Percentiles rank a stretch among this genome's conserved stretches.
phyloP scores from a whole-genome alignment of 2,329 filamentous ascomycete species.

The Zasmidium cellare region DNA sequence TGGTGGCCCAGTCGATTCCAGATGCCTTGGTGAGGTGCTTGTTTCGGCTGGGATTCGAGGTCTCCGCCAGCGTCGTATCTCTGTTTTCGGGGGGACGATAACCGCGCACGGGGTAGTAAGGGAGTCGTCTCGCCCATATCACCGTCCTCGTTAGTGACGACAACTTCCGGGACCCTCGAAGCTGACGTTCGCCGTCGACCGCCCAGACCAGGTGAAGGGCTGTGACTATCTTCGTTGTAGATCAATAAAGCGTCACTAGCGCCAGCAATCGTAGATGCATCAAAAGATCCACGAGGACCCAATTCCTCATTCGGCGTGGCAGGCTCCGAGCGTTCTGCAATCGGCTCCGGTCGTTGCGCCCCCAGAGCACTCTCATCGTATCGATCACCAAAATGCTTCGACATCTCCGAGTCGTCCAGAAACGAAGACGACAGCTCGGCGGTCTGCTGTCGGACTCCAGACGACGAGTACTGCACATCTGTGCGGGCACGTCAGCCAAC shows the following conservation, averaged over 20 bases:
- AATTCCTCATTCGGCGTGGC: slow-evolving; percentile 25
- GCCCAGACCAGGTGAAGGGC: not conserved
- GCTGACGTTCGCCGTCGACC: slow-evolving; percentile 2
- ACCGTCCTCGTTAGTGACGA: slow-evolving; percentile 28
- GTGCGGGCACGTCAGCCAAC: slow-evolving; percentile 20
- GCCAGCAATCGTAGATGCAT: slow-evolving; percentile 6
- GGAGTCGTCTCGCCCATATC: slow-evolving; percentile 33
- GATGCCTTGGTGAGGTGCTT: slow-evolving; percentile 15
- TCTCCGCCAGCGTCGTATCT: slow-evolving; percentile 24
- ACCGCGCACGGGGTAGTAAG: slow-evolving; percentile 36
- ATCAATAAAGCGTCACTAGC: slow-evolving; percentile 13
- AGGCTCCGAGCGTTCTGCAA: slow-evolving; percentile 30
- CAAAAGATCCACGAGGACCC: slow-evolving; percentile 5
- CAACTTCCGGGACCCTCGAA: slow-evolving; percentile 27
- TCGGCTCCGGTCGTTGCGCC: slow-evolving; percentile 23
- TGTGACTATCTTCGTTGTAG: slow-evolving; percentile 12
- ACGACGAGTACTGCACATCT: slow-evolving; percentile 46
- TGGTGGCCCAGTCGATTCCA: slow-evolving; percentile 33
- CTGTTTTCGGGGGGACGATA: slow-evolving; percentile 24
- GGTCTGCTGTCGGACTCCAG: slow-evolving; percentile 40
- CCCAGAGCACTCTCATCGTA: not conserved
- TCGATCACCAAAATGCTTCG: slow-evolving; percentile 18
- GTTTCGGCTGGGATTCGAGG: slow-evolving; percentile 24
- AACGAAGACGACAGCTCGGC: slow-evolving; percentile 40
- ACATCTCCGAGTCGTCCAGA: slow-evolving; percentile 35